A percentile compares a stretch with the other conserved stretches of the same genome.
These are phyloP conservation scores for Fusarium sp. DNA, from an alignment of 2,329 filamentous ascomycete genomes.

Conservation along the genomic window DNA sequence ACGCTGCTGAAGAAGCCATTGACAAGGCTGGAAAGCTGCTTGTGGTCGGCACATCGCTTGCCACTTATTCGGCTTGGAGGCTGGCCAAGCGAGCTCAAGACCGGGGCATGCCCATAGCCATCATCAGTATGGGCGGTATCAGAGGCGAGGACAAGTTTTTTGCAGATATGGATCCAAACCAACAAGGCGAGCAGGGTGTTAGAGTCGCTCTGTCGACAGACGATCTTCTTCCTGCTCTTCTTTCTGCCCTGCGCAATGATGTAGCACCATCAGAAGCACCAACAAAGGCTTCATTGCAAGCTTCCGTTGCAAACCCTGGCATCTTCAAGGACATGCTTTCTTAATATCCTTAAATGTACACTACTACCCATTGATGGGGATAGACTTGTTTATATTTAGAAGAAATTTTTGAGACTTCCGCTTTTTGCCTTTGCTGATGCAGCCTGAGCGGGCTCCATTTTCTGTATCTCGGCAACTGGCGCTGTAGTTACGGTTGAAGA, in stretches of 20 bases:
- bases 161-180: slow-evolving; percentile 61
- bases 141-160: slow-evolving; percentile 82
- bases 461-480: slow-evolving; percentile 13
- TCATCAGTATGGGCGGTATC: slow-evolving; percentile 88
- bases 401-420: slow-evolving; percentile 60
- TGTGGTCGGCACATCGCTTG: slow-evolving; percentile 87
- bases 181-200: slow-evolving; percentile 63
- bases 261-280: slow-evolving; percentile 14
- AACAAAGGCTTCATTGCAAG: slow-evolving; percentile 21
- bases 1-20: slow-evolving; percentile 80
- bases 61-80: slow-evolving; percentile 95
- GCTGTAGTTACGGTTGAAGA: slow-evolving; percentile 21
- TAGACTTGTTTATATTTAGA: slow-evolving; percentile 51
- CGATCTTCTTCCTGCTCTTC: slow-evolving; percentile 66
- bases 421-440: slow-evolving; percentile 44
- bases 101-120: slow-evolving; percentile 83
- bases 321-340: slow-evolving; percentile 72
- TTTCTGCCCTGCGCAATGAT: slow-evolving; percentile 60
- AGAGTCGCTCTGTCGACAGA: slow-evolving; percentile 69
- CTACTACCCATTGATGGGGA: slow-evolving; percentile 22
- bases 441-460: slow-evolving; percentile 36
- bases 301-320: slow-evolving; percentile 40
- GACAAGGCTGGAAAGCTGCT: slow-evolving; percentile 80
- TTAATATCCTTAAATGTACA: slow-evolving; percentile 49
- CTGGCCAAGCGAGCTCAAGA: slow-evolving; percentile 86